Base-by-base conservation (phyloP, 768 basidiomycete genomes). In the Scleroderma bovista region DNA sequence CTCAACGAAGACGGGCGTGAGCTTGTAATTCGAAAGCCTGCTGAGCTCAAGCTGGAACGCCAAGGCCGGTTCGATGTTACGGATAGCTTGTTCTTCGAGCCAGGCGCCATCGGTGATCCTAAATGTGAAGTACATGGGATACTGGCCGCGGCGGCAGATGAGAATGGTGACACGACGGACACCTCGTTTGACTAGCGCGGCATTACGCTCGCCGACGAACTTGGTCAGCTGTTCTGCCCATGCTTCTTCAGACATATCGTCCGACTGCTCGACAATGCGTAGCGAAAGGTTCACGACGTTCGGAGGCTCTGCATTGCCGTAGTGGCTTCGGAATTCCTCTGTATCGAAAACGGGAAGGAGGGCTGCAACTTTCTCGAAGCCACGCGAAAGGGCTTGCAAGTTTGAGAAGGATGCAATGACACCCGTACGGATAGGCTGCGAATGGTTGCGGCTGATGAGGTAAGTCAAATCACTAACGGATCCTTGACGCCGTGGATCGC, bases 11-110 rank as follows among this genome's bases (percentile, higher is more conserved):
- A 86, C 84, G n/a, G 96, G 95, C 36, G 82, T 88, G 65, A 99
- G 79, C 66, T 94, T 93, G 75, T 97, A 98, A 75, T 94, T 89
- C 15, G 93, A 95, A 49, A 99, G 79, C 41, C 96, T 92, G 68
- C 87, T 89, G 52, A 99, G 84, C 66, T 99, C 96, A 45, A 99
- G 78, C 70, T 98, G 96, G 81, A 91, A 97, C 26, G 96, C 96
- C 37, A 98, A 77, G 22, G 96, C 96, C 19, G 96, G 96, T 66
- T 99, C 96, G 52, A 96, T 93, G 72, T 98, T 96, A 66, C 96
- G 88, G 66, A 99, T 95, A 13, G 93, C 86, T 65, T 92, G 83
- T 66, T 98, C 92, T 76, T 99, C 96, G 44, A 75, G 79, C 96
- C 96, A 99, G 15, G 68, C 66, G 13, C 79, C 83, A 37, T 81